These are phyloP conservation scores for Colletotrichum horii DNA, from an alignment of 2,329 filamentous ascomycete genomes.

Conservation along the genomic window DNA sequence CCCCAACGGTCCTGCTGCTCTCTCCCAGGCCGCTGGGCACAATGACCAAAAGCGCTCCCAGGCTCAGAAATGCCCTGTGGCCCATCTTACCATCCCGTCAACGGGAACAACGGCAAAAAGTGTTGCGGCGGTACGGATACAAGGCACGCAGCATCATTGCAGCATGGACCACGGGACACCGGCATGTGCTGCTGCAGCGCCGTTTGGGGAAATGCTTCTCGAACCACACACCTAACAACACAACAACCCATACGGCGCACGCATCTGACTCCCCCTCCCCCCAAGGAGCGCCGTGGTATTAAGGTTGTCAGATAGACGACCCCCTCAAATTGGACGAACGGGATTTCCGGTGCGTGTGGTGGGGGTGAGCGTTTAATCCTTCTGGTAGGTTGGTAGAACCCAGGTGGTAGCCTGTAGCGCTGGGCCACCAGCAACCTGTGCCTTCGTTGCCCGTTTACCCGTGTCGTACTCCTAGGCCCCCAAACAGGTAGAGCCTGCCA, in stretches of 20 bases:
- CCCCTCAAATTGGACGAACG: not conserved
- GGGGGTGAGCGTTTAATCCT: not conserved
- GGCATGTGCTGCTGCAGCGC: not conserved
- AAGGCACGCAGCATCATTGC: not conserved
- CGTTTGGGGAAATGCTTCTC: not conserved
- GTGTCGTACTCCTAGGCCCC: not conserved
- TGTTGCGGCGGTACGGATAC: not conserved
- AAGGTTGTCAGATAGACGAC: slow-evolving; percentile 1
- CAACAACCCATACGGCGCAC: not conserved
- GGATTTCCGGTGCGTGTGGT: not conserved
- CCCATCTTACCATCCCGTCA: not conserved
- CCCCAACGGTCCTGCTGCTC: not conserved
- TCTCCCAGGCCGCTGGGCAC: not conserved
- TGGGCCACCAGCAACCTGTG: not conserved
- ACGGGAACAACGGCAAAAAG: not conserved
- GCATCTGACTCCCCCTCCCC: not conserved
- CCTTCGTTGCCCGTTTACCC: not conserved
- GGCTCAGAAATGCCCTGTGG: not conserved
- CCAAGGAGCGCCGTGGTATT: not conserved
- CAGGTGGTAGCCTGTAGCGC: not conserved
- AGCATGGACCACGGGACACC: not conserved
- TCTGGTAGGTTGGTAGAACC: not conserved
- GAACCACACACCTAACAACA: not conserved
- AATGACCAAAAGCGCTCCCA: not conserved
- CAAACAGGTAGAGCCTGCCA: not conserved